Evolutionary conservation across 2,329 filamentous ascomycete species (phyloP), one percentile per base, ranked within the genome.

Genomic region (Fusarium humuli): DNA sequence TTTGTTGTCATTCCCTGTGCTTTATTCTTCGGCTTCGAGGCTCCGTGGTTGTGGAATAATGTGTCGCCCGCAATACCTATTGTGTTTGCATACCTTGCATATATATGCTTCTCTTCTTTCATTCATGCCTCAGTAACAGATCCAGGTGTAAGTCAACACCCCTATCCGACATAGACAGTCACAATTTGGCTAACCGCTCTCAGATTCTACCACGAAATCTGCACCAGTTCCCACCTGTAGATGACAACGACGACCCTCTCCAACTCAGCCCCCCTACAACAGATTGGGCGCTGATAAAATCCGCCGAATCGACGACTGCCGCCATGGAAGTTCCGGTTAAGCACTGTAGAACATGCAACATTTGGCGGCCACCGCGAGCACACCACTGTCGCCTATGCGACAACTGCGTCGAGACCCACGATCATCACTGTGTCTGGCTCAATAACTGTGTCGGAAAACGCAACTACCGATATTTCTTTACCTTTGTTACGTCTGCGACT

Each of bases 311-410:
- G 42, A 84, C 88, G 12, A 92, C 92, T 32, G 92, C 94, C 11
- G 94, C 94, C 8, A 98, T 99, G 93, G 96, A 99, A 79, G 94
- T 99, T 3, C 96, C 96, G 0, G 94, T 95, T 66, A 98, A 99
- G 82, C 98, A 97, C 82, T 99, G 96, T 87, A 95, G 94, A 78
- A 97, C 94, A 20, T 99, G 96, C 84, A 94, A 94, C 76, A 94
- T 99, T 73, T 99, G 96, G 96, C 92, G 96, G 4, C 96, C 96
- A 37, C 94, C 95, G 29, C 92, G 96, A 62, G 94, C 94, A 62
- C 97, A 99, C 78, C 96, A 99, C 82, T 99, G 96, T 81, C 92
- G 96, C 61, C 87, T 97, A 29, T 99, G 96, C 82, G 95, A 99
- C 81, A 98, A 97, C 79, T 99, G 96, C 79, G 89, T 99, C 65